phyloP scores from a whole-genome alignment of 2,329 filamentous ascomycete species.

The Cercospora sp. region DNA sequence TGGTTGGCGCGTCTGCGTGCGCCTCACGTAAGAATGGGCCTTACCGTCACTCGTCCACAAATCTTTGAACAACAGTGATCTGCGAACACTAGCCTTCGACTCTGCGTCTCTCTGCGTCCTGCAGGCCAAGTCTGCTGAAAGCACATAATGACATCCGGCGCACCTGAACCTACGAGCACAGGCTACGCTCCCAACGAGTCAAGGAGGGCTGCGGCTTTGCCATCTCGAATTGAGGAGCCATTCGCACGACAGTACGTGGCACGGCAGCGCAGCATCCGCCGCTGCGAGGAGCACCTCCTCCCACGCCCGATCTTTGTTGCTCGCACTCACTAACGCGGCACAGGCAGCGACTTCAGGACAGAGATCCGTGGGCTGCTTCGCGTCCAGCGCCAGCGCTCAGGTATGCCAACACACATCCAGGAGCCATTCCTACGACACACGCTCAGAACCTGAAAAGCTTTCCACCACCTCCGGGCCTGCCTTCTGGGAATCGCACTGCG shows the following conservation, averaged over 20 bases:
- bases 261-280: conserved; percentile 3
- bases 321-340: conserved; percentile 12
- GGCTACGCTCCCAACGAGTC: conserved; percentile 32
- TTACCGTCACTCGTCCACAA: conserved; percentile 27
- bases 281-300: conserved; percentile 7
- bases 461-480: conserved; percentile 30
- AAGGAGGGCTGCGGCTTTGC: conserved; percentile 29
- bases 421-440: conserved; percentile 23
- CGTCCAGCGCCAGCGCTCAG: conserved; percentile 31
- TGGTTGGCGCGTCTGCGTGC: conserved; percentile 30
- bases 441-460: conserved; percentile 32
- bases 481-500: conserved; percentile 25
- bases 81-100: conserved; percentile 29
- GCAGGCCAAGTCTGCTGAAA: conserved; percentile 28
- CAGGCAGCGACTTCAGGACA: conserved; percentile 34
- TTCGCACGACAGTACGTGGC: conserved; percentile 29
- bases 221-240: conserved; percentile 29
- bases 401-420: conserved; percentile 31
- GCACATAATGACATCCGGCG: conserved; percentile 31
- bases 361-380: conserved; percentile 34
- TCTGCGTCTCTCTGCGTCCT: conserved; percentile 28
- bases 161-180: conserved; percentile 29
- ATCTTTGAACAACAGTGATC: conserved; percentile 29
- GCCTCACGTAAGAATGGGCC: conserved; percentile 31
- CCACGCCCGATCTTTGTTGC: background rate